These are phyloP conservation scores for Aschersonia sp. DNA, from an alignment of 2,329 filamentous ascomycete species.

Conservation along the genomic window DNA sequence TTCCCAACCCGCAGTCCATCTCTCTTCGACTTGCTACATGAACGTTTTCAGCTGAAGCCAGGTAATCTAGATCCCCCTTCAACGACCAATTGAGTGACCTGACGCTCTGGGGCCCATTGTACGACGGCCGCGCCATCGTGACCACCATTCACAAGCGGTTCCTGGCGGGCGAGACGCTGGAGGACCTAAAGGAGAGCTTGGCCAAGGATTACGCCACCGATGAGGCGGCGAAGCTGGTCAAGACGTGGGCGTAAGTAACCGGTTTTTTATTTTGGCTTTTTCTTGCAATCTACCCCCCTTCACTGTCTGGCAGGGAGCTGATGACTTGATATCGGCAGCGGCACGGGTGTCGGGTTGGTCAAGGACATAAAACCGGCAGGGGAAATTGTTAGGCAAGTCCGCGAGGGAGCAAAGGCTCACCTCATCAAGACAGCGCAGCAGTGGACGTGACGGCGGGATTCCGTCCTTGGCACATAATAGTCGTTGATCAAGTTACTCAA, in stretches of 20 bases:
- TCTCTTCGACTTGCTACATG: not conserved
- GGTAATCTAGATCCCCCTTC: slow-evolving; percentile 19
- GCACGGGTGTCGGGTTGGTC: slow-evolving; percentile 30
- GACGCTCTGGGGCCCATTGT: slow-evolving; percentile 24
- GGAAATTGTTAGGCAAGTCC: slow-evolving; percentile 27
- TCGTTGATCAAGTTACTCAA: too few species aligned
- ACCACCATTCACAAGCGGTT: slow-evolving; percentile 24
- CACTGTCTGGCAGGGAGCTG: not conserved
- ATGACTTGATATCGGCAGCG: slow-evolving; percentile 10
- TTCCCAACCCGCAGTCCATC: not conserved
- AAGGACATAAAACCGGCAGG: slow-evolving; percentile 23
- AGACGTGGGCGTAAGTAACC: slow-evolving; percentile 22
- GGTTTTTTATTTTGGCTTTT: slow-evolving; percentile 1
- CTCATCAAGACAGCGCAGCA: slow-evolving; percentile 15
- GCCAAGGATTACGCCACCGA: slow-evolving; percentile 21
- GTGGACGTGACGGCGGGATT: not conserved
- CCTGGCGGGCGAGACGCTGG: slow-evolving; percentile 21
- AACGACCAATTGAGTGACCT: slow-evolving; percentile 25
- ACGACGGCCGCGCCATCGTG: slow-evolving; percentile 28
- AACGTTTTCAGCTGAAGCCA: not conserved
- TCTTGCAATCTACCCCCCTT: not conserved
- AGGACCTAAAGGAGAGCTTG: slow-evolving; percentile 25
- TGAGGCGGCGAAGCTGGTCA: slow-evolving; percentile 16
- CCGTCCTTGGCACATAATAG: too few species aligned
- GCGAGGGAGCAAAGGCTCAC: slow-evolving; percentile 19